Percentiles rank a stretch among this genome's conserved stretches.
Evolutionary conservation across 192 early-diverging fungal species (phyloP).

Genomic region (Paraglomus brasilianum): DNA sequence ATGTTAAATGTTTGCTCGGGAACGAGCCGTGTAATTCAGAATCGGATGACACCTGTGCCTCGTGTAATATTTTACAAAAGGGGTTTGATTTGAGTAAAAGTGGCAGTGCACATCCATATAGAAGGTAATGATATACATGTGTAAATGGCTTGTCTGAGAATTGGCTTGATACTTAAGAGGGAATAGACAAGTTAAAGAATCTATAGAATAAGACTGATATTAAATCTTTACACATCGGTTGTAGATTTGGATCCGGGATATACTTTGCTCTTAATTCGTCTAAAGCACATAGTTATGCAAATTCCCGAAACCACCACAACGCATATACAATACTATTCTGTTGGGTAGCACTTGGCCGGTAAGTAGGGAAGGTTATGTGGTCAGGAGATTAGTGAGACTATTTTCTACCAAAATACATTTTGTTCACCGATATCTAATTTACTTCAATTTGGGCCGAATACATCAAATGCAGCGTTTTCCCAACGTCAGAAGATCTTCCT

Average conservation of each 20-base stretch:
- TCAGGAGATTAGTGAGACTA: background rate
- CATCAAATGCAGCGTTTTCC: background rate
- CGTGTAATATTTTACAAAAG: conserved; percentile 27
- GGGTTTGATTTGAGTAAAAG: conserved; percentile 32
- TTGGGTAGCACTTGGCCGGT: conserved; percentile 34
- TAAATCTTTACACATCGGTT: background rate
- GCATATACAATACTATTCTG: conserved; percentile 29
- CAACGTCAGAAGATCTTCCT: conserved; percentile 29
- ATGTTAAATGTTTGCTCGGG: conserved; percentile 11
- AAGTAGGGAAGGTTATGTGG: background rate
- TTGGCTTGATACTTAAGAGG: no score
- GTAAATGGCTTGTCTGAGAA: background rate
- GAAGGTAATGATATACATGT: no score
- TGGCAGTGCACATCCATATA: conserved; percentile 21
- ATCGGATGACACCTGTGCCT: conserved; percentile 28
- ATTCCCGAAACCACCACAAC: background rate
- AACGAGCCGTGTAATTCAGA: conserved; percentile 17
- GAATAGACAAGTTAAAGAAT: no score
- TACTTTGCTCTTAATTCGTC: conserved; percentile 34
- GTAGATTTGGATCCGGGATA: conserved; percentile 31
- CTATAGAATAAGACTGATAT: no score
- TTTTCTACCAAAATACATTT: no score
- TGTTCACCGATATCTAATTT: no score
- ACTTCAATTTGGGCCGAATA: no score
- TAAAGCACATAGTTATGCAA: conserved; percentile 34